Base-by-base conservation (phyloP, 108 stramenopile genomes). In the Skeletonema costatum region DNA sequence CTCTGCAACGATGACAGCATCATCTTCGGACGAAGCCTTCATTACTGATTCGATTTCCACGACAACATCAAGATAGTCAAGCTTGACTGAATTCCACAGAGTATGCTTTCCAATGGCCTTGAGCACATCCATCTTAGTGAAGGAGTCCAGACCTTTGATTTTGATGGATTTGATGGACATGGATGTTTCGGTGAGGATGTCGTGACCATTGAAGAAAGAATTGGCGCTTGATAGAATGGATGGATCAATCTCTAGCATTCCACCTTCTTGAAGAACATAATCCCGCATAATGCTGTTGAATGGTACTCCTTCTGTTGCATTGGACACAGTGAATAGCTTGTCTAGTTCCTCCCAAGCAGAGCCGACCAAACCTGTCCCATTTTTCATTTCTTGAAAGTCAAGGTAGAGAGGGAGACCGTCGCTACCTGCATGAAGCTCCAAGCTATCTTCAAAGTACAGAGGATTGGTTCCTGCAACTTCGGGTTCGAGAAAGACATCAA, bases 81-180 rank as follows among this genome's bases (percentile, higher is more conserved):
- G 73, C 21, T 68, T n/a, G 17, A 81, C 46, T 13, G 29, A 66
- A 44, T 75, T 89, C 29, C 61, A 21, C 64, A 89, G 19, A 21
- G 80, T 83, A 32, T 85, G 74, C 17, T 80, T 80, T 38, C 81
- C 84, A 46, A 82, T 70, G 9, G 84, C 71, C 30, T 76, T 51
- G 3, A 89, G 60, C 6, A 84, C 32, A 17, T 77, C 67, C 12
- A 71, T 70, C 21, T 32, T n/a, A 0, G 60, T 59, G 42, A 89
- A 66, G 32, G 82, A 72, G 48, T 86, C 85, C 59, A 89, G 64
- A 14, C 88, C 88, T 32, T n/a, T 14, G 25, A 89, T 46, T 25
- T 62, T 46, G 10, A 84, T 31, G 25, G 64, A 60, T 21, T 66
- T 58, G 33, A 81, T 33, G 21, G 68, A 68, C 32, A 89, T 71